These are phyloP conservation scores for Pseudocercospora pini-densiflorae DNA, from an alignment of 2,329 filamentous ascomycete species.

Conservation along the genomic window DNA sequence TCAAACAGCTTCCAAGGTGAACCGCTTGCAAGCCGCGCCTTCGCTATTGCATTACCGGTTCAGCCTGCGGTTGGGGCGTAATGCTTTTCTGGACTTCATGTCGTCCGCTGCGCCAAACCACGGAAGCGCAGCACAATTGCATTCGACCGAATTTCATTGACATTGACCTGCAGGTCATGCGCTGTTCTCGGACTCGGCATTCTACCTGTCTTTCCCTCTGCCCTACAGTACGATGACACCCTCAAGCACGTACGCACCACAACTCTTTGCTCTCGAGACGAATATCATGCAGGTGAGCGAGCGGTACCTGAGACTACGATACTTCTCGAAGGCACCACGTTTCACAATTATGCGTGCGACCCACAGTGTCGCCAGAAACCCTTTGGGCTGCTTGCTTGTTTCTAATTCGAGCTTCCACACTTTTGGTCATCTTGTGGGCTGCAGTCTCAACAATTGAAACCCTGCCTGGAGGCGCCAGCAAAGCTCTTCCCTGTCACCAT, in stretches of 20 bases:
- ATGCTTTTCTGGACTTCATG: conserved; percentile 27
- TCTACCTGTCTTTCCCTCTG: background rate
- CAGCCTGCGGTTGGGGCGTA: conserved; percentile 22
- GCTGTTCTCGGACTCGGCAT: background rate
- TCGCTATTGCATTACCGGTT: conserved; percentile 2
- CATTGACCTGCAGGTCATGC: background rate
- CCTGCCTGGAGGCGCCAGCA: background rate
- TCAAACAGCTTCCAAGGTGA: conserved; percentile 14
- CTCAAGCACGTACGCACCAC: too few species aligned
- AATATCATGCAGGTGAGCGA: background rate
- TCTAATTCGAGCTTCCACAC: background rate
- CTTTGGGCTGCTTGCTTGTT: background rate
- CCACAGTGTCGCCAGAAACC: background rate
- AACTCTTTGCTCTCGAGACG: background rate
- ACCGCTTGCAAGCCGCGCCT: background rate
- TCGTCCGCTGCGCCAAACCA: conserved; percentile 10
- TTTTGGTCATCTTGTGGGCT: background rate
- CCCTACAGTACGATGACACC: too few species aligned
- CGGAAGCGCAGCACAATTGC: conserved; percentile 32
- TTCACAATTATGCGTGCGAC: background rate
- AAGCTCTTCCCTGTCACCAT: background rate
- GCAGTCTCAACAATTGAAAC: background rate
- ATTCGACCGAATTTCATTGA: background rate
- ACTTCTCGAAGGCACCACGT: background rate
- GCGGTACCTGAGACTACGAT: background rate